Percentiles rank a stretch among this genome's conserved stretches.
These are phyloP conservation scores for Auricularia cornea DNA, from an alignment of 768 basidiomycete species.

Conservation along the genomic window DNA sequence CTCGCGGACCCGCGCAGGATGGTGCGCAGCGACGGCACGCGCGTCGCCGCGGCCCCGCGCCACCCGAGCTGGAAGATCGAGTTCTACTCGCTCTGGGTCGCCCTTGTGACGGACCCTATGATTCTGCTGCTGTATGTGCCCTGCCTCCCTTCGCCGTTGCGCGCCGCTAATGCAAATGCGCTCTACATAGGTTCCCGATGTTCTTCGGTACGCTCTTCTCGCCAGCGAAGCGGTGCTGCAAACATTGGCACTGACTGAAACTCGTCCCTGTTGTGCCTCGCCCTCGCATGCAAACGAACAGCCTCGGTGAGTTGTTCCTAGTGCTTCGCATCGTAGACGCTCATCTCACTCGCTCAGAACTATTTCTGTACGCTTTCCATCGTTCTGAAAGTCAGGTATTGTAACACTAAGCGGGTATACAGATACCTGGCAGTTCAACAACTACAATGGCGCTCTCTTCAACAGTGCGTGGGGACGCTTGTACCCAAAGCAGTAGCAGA, in stretches of 20 bases:
- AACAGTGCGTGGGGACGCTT: slow-evolving; percentile 31
- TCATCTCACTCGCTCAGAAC: slow-evolving; percentile 2
- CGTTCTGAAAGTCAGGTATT: background rate
- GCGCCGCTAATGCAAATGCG: too few relatives aligned
- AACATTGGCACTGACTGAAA: background rate
- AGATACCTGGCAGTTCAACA: slow-evolving; percentile 55
- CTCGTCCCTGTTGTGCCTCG: background rate
- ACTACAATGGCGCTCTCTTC: slow-evolving; percentile 71
- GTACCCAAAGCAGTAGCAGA: too few relatives aligned
- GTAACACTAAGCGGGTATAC: slow-evolving; percentile 5
- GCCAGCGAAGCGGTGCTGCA: background rate
- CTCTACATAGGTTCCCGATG: slow-evolving; percentile 75
- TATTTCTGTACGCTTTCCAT: slow-evolving; percentile 9
- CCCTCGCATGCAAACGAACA: slow-evolving; percentile 29
- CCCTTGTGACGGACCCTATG: slow-evolving; percentile 60
- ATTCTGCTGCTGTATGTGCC: slow-evolving; percentile 44
- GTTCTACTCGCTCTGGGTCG: slow-evolving; percentile 57
- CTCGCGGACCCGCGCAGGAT: slow-evolving; percentile 69
- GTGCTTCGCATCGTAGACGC: background rate
- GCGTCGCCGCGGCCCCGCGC: slow-evolving; percentile 42
- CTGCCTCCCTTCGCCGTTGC: background rate
- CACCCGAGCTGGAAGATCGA: slow-evolving; percentile 77
- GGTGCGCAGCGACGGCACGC: slow-evolving; percentile 67
- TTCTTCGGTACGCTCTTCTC: slow-evolving; percentile 45
- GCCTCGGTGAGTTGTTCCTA: slow-evolving; percentile 30